Evolutionary conservation across 2,329 filamentous ascomycete species (phyloP).

Genomic region (Curvularia sp.): DNA sequence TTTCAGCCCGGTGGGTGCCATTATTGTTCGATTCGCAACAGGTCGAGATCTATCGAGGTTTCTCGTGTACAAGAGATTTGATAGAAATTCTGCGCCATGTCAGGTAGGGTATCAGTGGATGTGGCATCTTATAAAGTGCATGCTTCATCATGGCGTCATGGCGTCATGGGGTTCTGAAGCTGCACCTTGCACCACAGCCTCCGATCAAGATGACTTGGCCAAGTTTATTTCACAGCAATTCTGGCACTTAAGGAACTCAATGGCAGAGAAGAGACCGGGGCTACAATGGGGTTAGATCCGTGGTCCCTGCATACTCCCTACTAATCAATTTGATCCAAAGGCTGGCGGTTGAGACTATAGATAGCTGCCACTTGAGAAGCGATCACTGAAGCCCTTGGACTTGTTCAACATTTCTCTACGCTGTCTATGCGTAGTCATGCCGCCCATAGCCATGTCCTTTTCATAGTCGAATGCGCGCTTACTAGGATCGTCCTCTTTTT

Average conservation of each 20-base stretch:
- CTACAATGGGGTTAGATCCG: not conserved
- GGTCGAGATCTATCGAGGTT: too few species aligned
- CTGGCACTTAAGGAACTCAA: not conserved
- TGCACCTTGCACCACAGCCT: not conserved
- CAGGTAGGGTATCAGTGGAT: not conserved
- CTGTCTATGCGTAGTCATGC: conserved; percentile 74
- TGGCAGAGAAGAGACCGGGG: too few species aligned
- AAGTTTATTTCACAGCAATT: not conserved
- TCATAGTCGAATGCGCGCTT: conserved; percentile 86
- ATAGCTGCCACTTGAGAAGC: conserved; percentile 77
- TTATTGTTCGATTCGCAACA: not conserved
- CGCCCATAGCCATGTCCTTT: conserved; percentile 87
- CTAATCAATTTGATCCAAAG: not conserved
- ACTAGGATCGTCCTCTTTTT: conserved; percentile 86
- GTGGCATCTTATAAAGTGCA: not conserved
- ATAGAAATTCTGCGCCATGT: not conserved
- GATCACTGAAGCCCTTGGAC: conserved; percentile 79
- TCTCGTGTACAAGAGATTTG: not conserved
- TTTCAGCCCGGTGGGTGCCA: conserved; percentile 4
- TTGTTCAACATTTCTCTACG: conserved; percentile 79
- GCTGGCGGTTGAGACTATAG: conserved; percentile 46
- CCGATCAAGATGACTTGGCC: not conserved
- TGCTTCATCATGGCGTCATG: conserved; percentile 1
- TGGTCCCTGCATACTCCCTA: not conserved
- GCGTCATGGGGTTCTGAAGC: not conserved